Evolutionary conservation across 352 stramenopile species (phyloP).

Genomic region (Pythium folliculosum): DNA sequence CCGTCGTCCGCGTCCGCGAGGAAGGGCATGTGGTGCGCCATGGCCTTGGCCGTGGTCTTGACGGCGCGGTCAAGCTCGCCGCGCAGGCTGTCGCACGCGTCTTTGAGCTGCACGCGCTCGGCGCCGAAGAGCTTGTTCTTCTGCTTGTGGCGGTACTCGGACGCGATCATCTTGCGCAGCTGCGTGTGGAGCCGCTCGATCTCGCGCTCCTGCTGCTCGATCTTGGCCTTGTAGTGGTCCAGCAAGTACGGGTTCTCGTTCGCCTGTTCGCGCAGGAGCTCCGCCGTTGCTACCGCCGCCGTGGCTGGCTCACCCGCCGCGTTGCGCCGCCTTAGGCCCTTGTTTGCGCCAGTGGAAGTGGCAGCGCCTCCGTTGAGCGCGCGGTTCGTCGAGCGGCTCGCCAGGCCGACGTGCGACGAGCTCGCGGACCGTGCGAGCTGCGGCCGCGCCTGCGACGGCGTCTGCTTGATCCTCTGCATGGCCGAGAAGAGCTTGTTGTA

Average conservation of each 20-base stretch:
- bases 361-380: not conserved
- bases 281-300: not conserved
- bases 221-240: slow-evolving; percentile 54
- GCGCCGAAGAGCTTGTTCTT: slow-evolving; percentile 53
- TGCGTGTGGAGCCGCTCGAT: slow-evolving; percentile 65
- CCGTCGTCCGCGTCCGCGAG: not conserved
- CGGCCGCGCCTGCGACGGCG: slow-evolving; percentile 4
- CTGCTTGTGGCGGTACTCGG: slow-evolving; percentile 74
- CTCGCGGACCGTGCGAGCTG: slow-evolving; percentile 1
- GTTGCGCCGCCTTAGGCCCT: not conserved
- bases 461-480: slow-evolving; percentile 67
- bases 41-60: slow-evolving; percentile 37
- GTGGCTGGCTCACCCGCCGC: not conserved
- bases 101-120: slow-evolving; percentile 54
- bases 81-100: slow-evolving; percentile 48
- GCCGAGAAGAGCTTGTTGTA: slow-evolving; percentile 72
- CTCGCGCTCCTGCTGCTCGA: slow-evolving; percentile 55
- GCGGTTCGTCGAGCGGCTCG: not conserved
- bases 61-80: slow-evolving; percentile 48
- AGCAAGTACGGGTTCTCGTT: slow-evolving; percentile 76
- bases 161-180: slow-evolving; percentile 81
- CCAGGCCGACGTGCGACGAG: slow-evolving; percentile 9
- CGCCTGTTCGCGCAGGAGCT: slow-evolving; percentile 17
- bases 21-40: slow-evolving; percentile 26
- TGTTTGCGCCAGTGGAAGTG: too few species aligned